Evolutionary conservation across 805 yeast species (phyloP).

Genomic region (Metschnikowia chrysomelidarum): DNA sequence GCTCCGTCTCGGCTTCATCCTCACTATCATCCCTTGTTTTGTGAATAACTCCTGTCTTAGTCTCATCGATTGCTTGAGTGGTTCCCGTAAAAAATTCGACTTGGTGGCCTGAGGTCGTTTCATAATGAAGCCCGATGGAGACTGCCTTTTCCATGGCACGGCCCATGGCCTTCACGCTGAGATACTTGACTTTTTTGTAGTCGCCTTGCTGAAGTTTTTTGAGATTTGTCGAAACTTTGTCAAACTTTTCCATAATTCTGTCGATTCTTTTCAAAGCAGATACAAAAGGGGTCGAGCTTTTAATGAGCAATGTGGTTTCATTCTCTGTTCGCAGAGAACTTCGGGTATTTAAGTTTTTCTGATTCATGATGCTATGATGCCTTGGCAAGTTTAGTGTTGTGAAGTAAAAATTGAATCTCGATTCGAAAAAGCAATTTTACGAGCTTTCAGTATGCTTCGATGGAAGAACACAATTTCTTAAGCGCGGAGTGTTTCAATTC

Average conservation of each 20-base stretch:
- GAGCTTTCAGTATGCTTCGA: no score
- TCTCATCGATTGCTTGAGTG: conserved; percentile 71
- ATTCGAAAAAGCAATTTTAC: no score
- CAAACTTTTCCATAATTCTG: conserved; percentile 48
- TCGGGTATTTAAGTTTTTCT: conserved; percentile 52
- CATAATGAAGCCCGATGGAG: conserved; percentile 61
- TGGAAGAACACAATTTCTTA: no score
- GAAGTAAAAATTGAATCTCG: no score
- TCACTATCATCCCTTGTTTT: conserved; percentile 24
- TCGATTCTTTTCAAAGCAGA: conserved; percentile 67
- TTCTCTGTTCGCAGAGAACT: conserved; percentile 42
- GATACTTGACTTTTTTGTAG: conserved; percentile 42
- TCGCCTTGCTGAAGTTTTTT: conserved; percentile 30
- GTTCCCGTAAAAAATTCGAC: conserved; percentile 66
- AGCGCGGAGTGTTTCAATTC: no score
- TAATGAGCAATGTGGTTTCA: conserved; percentile 54
- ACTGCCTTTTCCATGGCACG: conserved; percentile 57
- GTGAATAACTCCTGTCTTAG: conserved; percentile 21
- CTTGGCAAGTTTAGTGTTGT: no score
- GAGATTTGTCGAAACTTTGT: conserved; percentile 20
- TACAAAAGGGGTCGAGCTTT: conserved; percentile 66
- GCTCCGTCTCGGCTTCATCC: conserved; percentile 32
- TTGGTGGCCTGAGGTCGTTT: conserved; percentile 44
- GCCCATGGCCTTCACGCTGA: conserved; percentile 76
- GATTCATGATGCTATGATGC: conserved; percentile 26